Evolutionary conservation across 495 filamentous ascomycete species (phyloP).

Genomic region (Poronia punctata): DNA sequence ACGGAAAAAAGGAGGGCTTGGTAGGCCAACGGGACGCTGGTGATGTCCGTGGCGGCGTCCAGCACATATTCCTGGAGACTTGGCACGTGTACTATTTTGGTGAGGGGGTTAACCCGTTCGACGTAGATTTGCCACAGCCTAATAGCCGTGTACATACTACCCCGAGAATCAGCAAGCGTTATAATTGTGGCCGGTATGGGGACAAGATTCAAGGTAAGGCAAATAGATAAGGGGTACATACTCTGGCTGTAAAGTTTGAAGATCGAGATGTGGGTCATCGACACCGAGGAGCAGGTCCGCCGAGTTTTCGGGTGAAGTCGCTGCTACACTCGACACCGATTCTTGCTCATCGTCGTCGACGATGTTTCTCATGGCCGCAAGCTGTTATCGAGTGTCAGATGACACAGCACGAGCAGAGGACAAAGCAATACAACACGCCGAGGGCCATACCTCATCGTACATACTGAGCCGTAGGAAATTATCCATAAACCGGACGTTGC

Average conservation of each 20-base stretch:
- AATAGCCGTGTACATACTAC: slow-evolving; percentile 21
- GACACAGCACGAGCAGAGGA: neutral
- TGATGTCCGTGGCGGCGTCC: slow-evolving; percentile 30
- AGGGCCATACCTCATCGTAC: slow-evolving; percentile 29
- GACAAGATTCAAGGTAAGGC: no score
- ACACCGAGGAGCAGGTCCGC: slow-evolving; percentile 5
- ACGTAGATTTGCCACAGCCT: slow-evolving; percentile 20
- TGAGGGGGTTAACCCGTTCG: slow-evolving; percentile 49
- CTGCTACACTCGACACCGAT: neutral
- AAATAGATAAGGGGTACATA: slow-evolving; percentile 1
- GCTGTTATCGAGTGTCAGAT: slow-evolving; percentile 5
- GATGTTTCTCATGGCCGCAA: slow-evolving; percentile 6
- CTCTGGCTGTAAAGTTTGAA: slow-evolving; percentile 8
- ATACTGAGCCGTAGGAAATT: slow-evolving; percentile 26
- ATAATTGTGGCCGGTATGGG: no score
- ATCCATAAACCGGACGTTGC: slow-evolving; percentile 34
- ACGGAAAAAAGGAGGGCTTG: slow-evolving; percentile 36
- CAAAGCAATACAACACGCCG: no score
- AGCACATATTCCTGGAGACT: slow-evolving; percentile 34
- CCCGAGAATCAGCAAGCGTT: slow-evolving; percentile 2
- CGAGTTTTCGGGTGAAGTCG: slow-evolving; percentile 6
- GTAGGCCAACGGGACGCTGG: slow-evolving; percentile 19
- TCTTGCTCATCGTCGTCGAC: slow-evolving; percentile 8
- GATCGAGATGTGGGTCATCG: slow-evolving; percentile 5
- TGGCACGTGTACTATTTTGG: slow-evolving; percentile 50